These are phyloP conservation scores for Allomyces macrogynus DNA, from an alignment of 192 early-diverging fungal genomes.

Conservation along the genomic window DNA sequence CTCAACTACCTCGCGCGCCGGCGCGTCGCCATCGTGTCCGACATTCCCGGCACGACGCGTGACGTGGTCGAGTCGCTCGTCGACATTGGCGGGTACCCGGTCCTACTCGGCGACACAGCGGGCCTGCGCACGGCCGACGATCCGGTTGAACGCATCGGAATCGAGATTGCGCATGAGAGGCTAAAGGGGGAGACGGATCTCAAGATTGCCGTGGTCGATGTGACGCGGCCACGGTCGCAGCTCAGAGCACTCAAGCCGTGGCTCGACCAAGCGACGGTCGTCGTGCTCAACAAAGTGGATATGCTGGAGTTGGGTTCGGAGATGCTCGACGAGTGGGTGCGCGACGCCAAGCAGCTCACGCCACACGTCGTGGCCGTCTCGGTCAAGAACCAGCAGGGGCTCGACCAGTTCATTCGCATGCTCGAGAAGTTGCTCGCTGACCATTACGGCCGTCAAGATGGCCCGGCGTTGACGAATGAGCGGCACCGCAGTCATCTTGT, in stretches of 20 bases:
- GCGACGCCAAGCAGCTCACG: constrained; percentile 2
- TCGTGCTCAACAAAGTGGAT: constrained; percentile 48
- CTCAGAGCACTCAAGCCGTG: constrained; percentile 5
- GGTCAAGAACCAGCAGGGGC: constrained; percentile 9
- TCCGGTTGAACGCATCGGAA: constrained; percentile 44
- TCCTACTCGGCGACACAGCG: constrained; percentile 50
- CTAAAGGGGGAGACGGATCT: constrained; percentile 27
- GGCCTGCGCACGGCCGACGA: constrained; percentile 38
- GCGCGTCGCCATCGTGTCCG: constrained; percentile 54
- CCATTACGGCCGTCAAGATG: constrained; percentile 6
- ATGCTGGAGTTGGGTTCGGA: neutral
- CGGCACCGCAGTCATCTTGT: neutral
- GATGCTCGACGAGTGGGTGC: neutral
- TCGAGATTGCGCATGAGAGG: constrained; percentile 33
- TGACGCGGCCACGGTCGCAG: constrained; percentile 2
- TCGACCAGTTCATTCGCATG: constrained; percentile 9
- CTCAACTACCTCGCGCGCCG: constrained; percentile 45
- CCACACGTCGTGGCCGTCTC: constrained; percentile 7
- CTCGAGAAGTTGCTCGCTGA: constrained; percentile 9
- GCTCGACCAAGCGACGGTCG: constrained; percentile 28
- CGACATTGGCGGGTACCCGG: constrained; percentile 53
- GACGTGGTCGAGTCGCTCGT: constrained; percentile 53
- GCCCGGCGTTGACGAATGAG: too few species aligned
- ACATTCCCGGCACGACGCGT: constrained; percentile 50
- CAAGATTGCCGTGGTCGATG: constrained; percentile 38